A percentile compares a stretch with the other conserved stretches of the same genome.
Evolutionary conservation across 768 basidiomycete genomes (phyloP).

Genomic region (Steccherinum ochraceum): DNA sequence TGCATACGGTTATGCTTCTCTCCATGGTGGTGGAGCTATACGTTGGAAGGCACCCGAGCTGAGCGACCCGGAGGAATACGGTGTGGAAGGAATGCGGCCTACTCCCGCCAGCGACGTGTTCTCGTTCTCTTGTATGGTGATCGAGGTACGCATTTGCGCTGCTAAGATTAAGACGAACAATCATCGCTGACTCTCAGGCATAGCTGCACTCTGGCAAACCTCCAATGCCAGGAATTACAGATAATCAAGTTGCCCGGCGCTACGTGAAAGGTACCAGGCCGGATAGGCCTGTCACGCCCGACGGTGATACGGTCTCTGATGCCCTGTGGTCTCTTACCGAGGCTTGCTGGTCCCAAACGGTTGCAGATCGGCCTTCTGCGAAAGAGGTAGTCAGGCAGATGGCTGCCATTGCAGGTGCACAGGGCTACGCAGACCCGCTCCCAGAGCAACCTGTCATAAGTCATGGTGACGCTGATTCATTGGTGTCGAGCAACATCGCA

Average conservation of each 20-base stretch:
- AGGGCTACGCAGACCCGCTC: no score
- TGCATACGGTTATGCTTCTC: neutral
- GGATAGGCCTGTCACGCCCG: neutral
- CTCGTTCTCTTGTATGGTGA: neutral
- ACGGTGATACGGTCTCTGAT: neutral
- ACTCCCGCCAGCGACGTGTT: conserved; percentile 1
- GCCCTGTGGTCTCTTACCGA: neutral
- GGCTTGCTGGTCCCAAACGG: neutral
- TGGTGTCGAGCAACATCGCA: no score
- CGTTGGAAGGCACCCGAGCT: conserved; percentile 6
- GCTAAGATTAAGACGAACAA: no score
- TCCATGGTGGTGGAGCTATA: no score
- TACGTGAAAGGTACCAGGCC: neutral
- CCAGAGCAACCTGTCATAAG: no score
- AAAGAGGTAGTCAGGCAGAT: no score
- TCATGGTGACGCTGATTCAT: no score
- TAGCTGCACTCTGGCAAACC: neutral
- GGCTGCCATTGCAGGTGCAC: no score
- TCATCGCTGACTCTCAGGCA: no score
- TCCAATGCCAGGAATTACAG: neutral
- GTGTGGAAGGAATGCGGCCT: neutral
- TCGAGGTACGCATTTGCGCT: no score
- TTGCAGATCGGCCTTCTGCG: neutral
- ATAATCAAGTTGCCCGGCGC: neutral
- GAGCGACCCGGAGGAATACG: neutral